Percentiles rank a stretch among this genome's conserved stretches.
phyloP scores from a whole-genome alignment of 345 rosid genomes.

The Pistacia vera region DNA sequence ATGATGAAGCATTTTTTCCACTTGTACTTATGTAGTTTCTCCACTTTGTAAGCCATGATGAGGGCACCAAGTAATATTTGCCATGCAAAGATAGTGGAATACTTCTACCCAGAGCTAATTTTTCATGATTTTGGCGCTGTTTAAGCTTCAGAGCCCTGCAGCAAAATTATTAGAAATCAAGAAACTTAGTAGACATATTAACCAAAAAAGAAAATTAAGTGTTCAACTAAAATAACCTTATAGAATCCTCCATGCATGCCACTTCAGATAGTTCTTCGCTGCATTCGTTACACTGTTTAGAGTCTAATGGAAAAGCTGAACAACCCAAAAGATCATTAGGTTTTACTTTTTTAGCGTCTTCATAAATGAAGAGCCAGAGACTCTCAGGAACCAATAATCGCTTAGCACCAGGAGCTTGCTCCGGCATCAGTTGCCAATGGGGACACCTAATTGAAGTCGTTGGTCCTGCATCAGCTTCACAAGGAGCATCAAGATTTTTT shows the following conservation, averaged over 20 bases:
- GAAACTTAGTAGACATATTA: conserved; percentile 14
- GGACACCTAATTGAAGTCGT: conserved; percentile 70
- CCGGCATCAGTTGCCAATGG: conserved; percentile 85
- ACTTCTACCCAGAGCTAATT: conserved; percentile 69
- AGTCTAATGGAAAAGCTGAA: conserved; percentile 58
- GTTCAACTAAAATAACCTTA: conserved; percentile 58
- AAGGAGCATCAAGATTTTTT: conserved; percentile 87
- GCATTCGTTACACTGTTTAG: conserved; percentile 71
- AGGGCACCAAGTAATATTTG: conserved; percentile 77
- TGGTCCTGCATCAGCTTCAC: conserved; percentile 91
- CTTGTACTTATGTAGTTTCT: conserved; percentile 71
- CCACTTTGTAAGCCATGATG: conserved; percentile 85
- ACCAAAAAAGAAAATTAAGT: conserved; percentile 5
- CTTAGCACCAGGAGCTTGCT: conserved; percentile 90
- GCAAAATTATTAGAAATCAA: conserved; percentile 35
- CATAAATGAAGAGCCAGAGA: conserved; percentile 83
- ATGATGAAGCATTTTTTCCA: conserved; percentile 67
- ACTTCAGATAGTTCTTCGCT: conserved; percentile 80
- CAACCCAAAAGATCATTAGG: conserved; percentile 64
- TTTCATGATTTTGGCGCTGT: conserved; percentile 91
- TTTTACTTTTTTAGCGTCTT: conserved; percentile 67
- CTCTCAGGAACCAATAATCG: conserved; percentile 78
- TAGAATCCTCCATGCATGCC: conserved; percentile 81
- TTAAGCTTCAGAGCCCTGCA: conserved; percentile 77
- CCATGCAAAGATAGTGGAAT: conserved; percentile 54